Evolutionary conservation across 2,329 filamentous ascomycete species (phyloP).

Genomic region (Daldinia sp.): DNA sequence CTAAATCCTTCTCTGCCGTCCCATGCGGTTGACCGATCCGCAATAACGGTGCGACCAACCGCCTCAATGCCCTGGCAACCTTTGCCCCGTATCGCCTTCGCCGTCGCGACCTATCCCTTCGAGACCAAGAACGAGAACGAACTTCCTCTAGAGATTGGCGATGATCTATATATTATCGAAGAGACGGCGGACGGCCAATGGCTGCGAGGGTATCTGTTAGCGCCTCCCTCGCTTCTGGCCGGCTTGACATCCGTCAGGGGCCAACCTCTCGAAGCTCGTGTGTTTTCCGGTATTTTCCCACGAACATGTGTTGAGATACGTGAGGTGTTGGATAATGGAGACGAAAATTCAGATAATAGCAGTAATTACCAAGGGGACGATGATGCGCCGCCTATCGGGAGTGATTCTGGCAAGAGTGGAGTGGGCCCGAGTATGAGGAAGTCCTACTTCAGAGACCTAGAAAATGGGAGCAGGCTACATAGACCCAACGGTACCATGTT

Average conservation of each 20-base stretch:
- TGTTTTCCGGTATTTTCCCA: slow-evolving; percentile 99
- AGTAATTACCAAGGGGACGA: slow-evolving; percentile 49
- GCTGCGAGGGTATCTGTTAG: slow-evolving; percentile 95
- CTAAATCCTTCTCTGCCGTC: slow-evolving; percentile 38
- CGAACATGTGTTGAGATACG: slow-evolving; percentile 94
- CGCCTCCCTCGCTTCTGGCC: slow-evolving; percentile 90
- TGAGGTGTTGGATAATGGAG: slow-evolving; percentile 85
- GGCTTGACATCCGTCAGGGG: slow-evolving; percentile 91
- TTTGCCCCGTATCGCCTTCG: slow-evolving; percentile 96
- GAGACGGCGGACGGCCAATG: slow-evolving; percentile 92
- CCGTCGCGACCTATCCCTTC: slow-evolving; percentile 95
- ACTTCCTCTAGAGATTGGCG: slow-evolving; percentile 94
- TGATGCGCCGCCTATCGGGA: slow-evolving; percentile 54
- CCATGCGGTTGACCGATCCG: slow-evolving; percentile 52
- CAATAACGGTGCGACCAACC: slow-evolving; percentile 49
- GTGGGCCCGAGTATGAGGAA: slow-evolving; percentile 57
- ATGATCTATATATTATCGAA: slow-evolving; percentile 99
- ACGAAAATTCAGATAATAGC: slow-evolving; percentile 62
- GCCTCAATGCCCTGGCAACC: slow-evolving; percentile 92
- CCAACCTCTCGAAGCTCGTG: slow-evolving; percentile 92
- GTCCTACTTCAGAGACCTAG: slow-evolving; percentile 45
- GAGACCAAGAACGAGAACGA: slow-evolving; percentile 87
- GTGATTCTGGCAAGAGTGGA: slow-evolving; percentile 68
- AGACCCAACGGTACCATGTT: slow-evolving; percentile 26
- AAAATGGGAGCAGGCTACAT: slow-evolving; percentile 33